phyloP scores from a whole-genome alignment of 1,284 basidiomycete genomes.

The Binderoboletus segoi region DNA sequence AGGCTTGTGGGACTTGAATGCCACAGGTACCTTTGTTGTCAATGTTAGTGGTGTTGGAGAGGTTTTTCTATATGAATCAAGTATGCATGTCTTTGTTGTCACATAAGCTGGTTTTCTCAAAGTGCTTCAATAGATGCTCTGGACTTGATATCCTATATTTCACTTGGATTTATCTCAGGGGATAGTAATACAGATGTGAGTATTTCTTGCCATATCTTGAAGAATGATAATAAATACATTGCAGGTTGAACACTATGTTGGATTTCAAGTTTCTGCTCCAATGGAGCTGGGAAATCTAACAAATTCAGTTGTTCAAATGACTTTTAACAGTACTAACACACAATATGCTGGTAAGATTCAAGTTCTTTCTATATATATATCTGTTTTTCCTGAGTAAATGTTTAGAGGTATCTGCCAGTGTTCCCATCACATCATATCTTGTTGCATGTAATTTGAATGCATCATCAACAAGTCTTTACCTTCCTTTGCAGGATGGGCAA shows the following conservation, averaged over 20 bases:
- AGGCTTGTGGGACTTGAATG: background rate
- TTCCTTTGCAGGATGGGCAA: constrained; percentile 8
- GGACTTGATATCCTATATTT: background rate
- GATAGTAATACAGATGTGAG: no score
- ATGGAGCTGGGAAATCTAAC: constrained; percentile 5
- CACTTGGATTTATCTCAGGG: no score
- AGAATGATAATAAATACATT: no score
- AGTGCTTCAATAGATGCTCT: no score
- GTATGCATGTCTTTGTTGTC: no score
- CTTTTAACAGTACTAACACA: background rate
- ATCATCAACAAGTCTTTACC: background rate
- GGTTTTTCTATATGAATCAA: background rate
- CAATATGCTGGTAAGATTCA: no score
- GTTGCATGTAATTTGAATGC: constrained; percentile 8
- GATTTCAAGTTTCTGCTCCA: background rate
- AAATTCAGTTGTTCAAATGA: background rate
- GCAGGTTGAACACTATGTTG: background rate
- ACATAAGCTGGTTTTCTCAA: no score
- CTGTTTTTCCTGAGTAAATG: no score
- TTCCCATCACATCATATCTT: constrained; percentile 4
- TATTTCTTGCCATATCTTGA: no score
- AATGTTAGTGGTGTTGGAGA: constrained; percentile 9
- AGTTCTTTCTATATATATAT: no score
- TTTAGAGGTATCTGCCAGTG: background rate
- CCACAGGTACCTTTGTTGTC: no score